These are phyloP conservation scores for Leersia perrieri DNA, from an alignment of 176 grass and related monocot genomes.

Conservation along the genomic window DNA sequence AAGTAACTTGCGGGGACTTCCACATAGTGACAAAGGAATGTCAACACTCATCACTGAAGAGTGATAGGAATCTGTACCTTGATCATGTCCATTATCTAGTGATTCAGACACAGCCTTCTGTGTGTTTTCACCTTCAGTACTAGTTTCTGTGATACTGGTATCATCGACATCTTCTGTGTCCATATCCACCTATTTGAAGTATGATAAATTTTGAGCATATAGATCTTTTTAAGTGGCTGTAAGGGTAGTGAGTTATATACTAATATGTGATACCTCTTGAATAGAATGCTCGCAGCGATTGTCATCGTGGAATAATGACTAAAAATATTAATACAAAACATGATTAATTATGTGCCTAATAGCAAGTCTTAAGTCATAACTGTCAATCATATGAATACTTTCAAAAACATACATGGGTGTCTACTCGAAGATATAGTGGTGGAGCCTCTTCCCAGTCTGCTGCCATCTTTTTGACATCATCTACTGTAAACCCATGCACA, in stretches of 20 bases:
- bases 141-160: constrained; percentile 25
- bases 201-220: constrained; percentile 4
- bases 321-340: constrained; percentile 36
- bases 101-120: constrained; percentile 36
- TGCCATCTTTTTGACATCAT: constrained; percentile 86
- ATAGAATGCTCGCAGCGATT: constrained; percentile 74
- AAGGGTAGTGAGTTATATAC: neutral
- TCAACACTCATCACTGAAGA: neutral
- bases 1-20: neutral
- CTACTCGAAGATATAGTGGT: constrained; percentile 71
- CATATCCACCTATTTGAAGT: constrained; percentile 84
- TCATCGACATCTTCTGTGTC: constrained; percentile 72
- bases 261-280: constrained; percentile 68
- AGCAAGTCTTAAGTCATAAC: constrained; percentile 2
- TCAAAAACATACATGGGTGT: constrained; percentile 65
- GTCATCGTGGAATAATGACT: constrained; percentile 86
- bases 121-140: constrained; percentile 30
- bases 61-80: constrained; percentile 33
- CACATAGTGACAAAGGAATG: constrained; percentile 8
- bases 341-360: constrained; percentile 25
- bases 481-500: constrained; percentile 82
- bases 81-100: constrained; percentile 25
- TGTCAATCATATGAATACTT: neutral
- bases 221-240: constrained; percentile 10
- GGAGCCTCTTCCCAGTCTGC: constrained; percentile 85